Percentiles rank a stretch among this genome's conserved stretches.
Evolutionary conservation across 2,329 filamentous ascomycete genomes (phyloP).

Genomic region (Fonsecaea nubica): DNA sequence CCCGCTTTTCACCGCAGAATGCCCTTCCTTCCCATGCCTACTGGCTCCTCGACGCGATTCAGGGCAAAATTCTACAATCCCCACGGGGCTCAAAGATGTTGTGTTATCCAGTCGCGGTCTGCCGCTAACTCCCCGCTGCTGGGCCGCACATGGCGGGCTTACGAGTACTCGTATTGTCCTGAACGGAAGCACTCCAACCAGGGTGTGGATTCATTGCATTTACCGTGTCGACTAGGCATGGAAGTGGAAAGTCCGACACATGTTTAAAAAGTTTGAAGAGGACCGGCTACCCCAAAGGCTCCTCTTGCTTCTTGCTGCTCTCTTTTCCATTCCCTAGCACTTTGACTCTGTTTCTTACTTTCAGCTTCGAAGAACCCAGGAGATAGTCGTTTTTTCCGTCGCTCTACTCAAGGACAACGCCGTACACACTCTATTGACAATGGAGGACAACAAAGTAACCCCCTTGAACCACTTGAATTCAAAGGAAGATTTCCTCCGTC

Average conservation of each 20-base stretch:
- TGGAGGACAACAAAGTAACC: constrained; percentile 17
- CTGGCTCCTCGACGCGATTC: constrained; percentile 1
- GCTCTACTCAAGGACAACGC: background rate
- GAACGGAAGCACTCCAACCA: background rate
- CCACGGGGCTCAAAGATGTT: constrained; percentile 1
- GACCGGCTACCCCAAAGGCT: background rate
- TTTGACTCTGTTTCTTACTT: background rate
- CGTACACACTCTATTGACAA: background rate
- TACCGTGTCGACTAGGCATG: background rate
- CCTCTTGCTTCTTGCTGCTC: background rate
- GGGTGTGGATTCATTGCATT: background rate
- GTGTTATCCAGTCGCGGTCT: background rate
- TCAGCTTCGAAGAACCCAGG: background rate
- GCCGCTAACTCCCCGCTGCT: background rate
- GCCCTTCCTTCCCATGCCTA: background rate
- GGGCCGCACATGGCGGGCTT: background rate
- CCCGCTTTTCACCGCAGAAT: constrained; percentile 2
- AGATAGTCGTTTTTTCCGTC: background rate
- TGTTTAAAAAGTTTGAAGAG: background rate
- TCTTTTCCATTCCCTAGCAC: background rate
- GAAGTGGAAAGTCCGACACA: background rate
- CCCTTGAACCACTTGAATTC: constrained; percentile 18
- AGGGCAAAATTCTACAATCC: background rate
- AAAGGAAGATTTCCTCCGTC: constrained; percentile 24
- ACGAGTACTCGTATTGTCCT: background rate